Evolutionary conservation across 768 basidiomycete genomes (phyloP).

Genomic region (Lyophyllum shimeji): DNA sequence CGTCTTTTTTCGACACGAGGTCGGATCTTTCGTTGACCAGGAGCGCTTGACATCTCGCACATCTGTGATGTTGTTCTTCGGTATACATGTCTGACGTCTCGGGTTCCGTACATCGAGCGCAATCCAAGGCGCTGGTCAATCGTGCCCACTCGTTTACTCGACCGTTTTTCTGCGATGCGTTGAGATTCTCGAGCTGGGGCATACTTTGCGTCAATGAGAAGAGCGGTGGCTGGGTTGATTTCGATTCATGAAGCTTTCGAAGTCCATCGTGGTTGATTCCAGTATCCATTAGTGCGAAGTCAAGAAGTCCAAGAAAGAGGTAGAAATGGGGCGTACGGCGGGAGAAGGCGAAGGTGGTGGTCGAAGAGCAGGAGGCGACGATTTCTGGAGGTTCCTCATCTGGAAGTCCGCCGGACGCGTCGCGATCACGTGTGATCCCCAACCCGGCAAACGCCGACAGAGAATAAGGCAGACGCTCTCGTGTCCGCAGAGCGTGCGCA

Average conservation of each 20-base stretch:
- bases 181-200: conserved; percentile 14
- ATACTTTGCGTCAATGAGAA: conserved; percentile 15
- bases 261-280: neutral
- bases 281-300: neutral
- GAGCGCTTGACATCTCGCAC: no score
- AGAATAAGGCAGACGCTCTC: no score
- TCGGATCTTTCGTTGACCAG: no score
- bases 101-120: no score
- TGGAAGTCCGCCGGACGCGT: neutral
- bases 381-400: neutral
- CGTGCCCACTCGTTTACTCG: neutral
- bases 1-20: no score
- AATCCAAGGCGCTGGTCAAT: no score
- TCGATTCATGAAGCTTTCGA: neutral
- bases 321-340: neutral
- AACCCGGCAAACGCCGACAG: no score
- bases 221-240: neutral
- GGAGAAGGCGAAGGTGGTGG: neutral
- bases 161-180: neutral
- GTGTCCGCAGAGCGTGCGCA: no score
- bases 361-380: neutral
- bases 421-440: neutral
- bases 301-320: neutral
- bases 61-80: no score
- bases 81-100: no score